Conservation (phyloP, 148 eudicot species). For the Nepenthes mirabilis region DNA sequence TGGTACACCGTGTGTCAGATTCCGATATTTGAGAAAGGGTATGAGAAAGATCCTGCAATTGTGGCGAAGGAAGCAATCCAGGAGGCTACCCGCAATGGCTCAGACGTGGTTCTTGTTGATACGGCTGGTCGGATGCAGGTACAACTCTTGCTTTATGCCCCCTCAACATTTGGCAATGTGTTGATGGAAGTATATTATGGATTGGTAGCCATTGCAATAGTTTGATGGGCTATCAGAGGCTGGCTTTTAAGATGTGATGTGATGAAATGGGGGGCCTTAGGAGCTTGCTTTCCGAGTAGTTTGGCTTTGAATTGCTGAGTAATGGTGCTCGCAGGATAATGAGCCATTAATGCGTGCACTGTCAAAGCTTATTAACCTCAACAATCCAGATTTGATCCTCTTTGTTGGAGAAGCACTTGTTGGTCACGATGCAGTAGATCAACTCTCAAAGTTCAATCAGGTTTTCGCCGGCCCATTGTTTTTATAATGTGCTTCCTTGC, state of each 20-base stretch:
- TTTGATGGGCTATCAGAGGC: background rate
- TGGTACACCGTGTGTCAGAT: constrained; percentile 25
- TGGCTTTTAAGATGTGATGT: background rate
- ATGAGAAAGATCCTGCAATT: constrained; percentile 96
- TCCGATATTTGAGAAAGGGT: constrained; percentile 97
- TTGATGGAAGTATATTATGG: background rate
- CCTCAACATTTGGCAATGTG: too few relatives aligned
- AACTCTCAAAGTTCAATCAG: constrained; percentile 86
- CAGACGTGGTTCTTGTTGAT: constrained; percentile 98
- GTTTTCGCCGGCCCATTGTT: constrained; percentile 12
- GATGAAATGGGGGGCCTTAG: background rate
- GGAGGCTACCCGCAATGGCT: constrained; percentile 80
- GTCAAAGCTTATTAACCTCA: constrained; percentile 76
- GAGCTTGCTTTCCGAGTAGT: background rate
- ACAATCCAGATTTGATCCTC: constrained; percentile 79
- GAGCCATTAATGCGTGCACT: constrained; percentile 97
- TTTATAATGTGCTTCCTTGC: too few relatives aligned
- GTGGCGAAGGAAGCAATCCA: constrained; percentile 98
- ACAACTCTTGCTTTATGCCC: background rate
- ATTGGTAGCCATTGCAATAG: background rate
- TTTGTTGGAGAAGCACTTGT: constrained; percentile 99
- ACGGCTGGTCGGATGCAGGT: constrained; percentile 99
- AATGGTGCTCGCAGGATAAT: constrained; percentile 49
- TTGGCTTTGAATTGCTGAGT: background rate
- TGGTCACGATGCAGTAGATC: constrained; percentile 96